These are phyloP conservation scores for Saccharomyces hybrid DNA, from an alignment of 1,139 yeast genomes.

Conservation along the genomic window DNA sequence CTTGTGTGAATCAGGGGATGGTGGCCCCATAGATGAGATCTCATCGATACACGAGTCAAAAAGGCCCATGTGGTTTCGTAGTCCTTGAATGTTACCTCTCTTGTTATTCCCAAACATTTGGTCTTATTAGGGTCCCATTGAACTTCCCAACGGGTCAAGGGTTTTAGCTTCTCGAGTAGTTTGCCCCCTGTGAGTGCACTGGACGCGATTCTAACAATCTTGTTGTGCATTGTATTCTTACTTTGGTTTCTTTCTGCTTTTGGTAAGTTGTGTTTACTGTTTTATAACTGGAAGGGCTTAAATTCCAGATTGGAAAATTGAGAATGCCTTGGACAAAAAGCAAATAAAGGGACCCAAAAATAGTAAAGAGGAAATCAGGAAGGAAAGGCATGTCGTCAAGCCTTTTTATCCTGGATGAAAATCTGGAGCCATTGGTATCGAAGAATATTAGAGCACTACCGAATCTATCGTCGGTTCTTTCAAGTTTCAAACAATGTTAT, in stretches of 20 bases:
- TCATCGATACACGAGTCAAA: slow-evolving; percentile 51
- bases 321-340: background rate
- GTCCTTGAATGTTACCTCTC: slow-evolving; percentile 39
- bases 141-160: background rate
- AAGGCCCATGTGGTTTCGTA: slow-evolving; percentile 62
- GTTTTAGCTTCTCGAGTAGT: slow-evolving; percentile 7
- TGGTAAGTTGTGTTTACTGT: background rate
- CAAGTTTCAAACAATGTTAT: background rate
- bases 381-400: slow-evolving; percentile 22
- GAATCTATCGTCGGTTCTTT: slow-evolving; percentile 7
- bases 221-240: slow-evolving; percentile 26
- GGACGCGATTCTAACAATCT: slow-evolving; percentile 24
- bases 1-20: slow-evolving; percentile 65
- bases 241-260: background rate
- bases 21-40: slow-evolving; percentile 56
- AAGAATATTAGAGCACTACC: slow-evolving; percentile 41
- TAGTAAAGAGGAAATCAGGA: background rate
- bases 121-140: background rate
- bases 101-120: slow-evolving; percentile 15
- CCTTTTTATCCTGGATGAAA: slow-evolving; percentile 53
- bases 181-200: slow-evolving; percentile 9
- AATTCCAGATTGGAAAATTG: background rate
- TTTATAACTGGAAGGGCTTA: background rate
- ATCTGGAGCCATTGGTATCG: slow-evolving; percentile 49
- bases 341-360: background rate